Percentiles rank a stretch among this genome's conserved stretches.
These are phyloP conservation scores for Coemansia sp. DNA, from an alignment of 192 early-diverging fungal species.

Conservation along the genomic window DNA sequence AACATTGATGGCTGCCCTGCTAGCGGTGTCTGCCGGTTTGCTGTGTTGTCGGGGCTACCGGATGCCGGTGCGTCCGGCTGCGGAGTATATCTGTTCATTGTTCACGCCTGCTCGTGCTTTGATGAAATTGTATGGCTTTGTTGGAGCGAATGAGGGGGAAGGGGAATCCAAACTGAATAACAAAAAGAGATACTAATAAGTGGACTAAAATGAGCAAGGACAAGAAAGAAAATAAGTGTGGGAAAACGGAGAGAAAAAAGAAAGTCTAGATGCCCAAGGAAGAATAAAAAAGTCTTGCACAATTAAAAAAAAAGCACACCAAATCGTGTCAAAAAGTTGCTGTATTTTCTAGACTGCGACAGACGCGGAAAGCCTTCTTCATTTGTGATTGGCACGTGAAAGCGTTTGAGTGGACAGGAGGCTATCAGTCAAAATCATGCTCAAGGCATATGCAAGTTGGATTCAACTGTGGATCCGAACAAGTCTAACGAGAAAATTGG, in stretches of 20 bases:
- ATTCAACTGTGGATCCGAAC: neutral
- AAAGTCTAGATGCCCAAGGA: neutral
- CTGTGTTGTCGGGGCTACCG: neutral
- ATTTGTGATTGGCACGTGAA: neutral
- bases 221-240: neutral
- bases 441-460: neutral
- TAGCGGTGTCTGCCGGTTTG: neutral
- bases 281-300: too few relatives aligned
- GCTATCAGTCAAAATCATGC: too few relatives aligned
- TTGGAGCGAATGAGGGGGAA: neutral
- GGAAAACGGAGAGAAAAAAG: neutral
- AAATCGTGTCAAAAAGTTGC: too few relatives aligned
- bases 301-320: too few relatives aligned
- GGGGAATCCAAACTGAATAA: neutral
- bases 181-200: neutral
- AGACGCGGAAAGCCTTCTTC: too few relatives aligned
- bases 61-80: neutral
- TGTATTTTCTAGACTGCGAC: too few relatives aligned
- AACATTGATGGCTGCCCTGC: neutral
- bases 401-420: neutral
- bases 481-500: neutral
- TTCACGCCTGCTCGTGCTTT: neutral
- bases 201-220: neutral
- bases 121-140: neutral
- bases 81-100: neutral